Base-by-base conservation (phyloP, 2,329 filamentous ascomycete species). In the Colletotrichum noveboracense region DNA sequence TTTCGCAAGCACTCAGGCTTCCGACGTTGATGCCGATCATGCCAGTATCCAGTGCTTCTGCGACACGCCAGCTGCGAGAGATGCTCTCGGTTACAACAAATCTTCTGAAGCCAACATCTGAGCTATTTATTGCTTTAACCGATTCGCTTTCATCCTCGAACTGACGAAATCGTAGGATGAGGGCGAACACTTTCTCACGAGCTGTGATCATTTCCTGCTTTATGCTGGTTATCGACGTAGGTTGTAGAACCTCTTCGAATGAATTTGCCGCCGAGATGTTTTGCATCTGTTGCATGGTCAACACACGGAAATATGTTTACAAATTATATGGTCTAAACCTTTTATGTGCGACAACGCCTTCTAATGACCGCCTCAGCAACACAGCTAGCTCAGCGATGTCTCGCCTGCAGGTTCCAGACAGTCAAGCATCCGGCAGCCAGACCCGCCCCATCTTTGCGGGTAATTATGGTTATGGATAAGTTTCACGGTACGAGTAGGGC, bases 351-450 rank as follows among this genome's bases (percentile, higher is more conserved):
- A 38, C 36, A 38, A 38, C 16, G 14, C 36, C 6, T 55, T 55
- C 21, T 21, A 24, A 24, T 24, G 24, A 24, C n/a, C n/a, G n/a
- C n/a, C n/a, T n/a, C n/a, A n/a, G n/a, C n/a, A n/a, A n/a, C n/a
- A n/a, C n/a, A n/a, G n/a, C n/a, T n/a, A n/a, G n/a, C n/a, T n/a
- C n/a, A n/a, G n/a, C n/a, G n/a, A n/a, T n/a, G n/a, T 88, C 78
- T 81, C 81, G 9, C 77, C 77, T 18, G 78, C 75, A 32, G 81
- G 78, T 80, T 79, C 26, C 82, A 79, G 30, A 78, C 78, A 7
- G 94, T 91, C 5, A 93, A 94, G 83, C 93, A 95, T 43, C 93
- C 93, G 32, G 93, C 93, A 38, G 93, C 93, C 55, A 95, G 86
- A 18, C 90, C 91, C 10, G 91, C 85, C 6, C 84, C 86, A 34